These are phyloP conservation scores for Sarocladium strictum DNA, from an alignment of 2,329 filamentous ascomycete species.

Conservation along the genomic window DNA sequence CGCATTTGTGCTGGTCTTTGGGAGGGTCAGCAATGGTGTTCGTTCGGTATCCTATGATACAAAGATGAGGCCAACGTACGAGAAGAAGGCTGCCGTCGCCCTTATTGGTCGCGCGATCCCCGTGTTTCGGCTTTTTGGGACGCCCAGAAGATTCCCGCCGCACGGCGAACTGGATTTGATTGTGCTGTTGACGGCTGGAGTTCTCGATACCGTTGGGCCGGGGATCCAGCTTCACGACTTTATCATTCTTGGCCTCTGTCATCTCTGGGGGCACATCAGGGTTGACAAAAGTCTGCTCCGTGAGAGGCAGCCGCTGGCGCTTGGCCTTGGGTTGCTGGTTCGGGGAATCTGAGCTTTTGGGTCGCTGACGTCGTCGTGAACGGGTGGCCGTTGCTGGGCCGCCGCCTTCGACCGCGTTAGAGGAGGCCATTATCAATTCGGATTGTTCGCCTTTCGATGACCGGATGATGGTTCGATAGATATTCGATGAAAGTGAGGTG, in stretches of 20 bases:
- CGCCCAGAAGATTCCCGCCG: constrained; percentile 53
- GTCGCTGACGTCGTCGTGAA: constrained; percentile 56
- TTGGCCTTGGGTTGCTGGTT: constrained; percentile 57
- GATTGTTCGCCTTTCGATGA: not conserved
- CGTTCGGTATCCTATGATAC: too few species aligned
- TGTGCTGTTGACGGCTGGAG: constrained; percentile 28
- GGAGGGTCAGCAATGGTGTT: constrained; percentile 5
- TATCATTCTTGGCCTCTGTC: constrained; percentile 50
- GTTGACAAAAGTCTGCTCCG: constrained; percentile 50
- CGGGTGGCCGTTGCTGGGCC: constrained; percentile 51
- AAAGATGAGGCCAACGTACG: constrained; percentile 37
- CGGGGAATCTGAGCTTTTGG: constrained; percentile 48
- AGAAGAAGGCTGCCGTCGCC: constrained; percentile 62
- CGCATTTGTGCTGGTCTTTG: constrained; percentile 73
- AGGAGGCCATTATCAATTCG: constrained; percentile 1
- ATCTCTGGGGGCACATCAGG: constrained; percentile 43
- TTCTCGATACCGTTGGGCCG: constrained; percentile 24
- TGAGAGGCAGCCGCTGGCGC: constrained; percentile 52
- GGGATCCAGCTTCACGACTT: constrained; percentile 29
- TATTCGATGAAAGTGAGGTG: not conserved
- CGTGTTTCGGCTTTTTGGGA: constrained; percentile 56
- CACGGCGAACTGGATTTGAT: constrained; percentile 2
- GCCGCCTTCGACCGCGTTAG: constrained; percentile 19
- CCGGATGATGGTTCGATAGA: not conserved
- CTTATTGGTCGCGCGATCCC: constrained; percentile 54